Evolutionary conservation across 192 early-diverging fungal species (phyloP).

Genomic region (Coemansia sp.): DNA sequence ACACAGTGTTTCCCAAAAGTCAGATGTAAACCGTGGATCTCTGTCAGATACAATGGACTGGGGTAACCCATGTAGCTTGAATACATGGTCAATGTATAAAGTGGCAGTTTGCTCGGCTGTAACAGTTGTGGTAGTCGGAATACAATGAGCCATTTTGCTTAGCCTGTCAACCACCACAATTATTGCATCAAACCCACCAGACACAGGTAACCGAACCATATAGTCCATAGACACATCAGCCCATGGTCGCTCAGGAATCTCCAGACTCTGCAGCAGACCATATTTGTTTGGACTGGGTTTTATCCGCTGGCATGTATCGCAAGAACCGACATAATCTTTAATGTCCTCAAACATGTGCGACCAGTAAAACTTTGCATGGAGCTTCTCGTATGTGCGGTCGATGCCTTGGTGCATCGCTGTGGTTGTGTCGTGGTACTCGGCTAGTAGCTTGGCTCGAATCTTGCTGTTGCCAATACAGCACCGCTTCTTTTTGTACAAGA

Average conservation of each 20-base stretch:
- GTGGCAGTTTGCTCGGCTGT: background rate
- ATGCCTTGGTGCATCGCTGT: background rate
- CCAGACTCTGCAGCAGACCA: constrained; percentile 2
- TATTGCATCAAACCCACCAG: background rate
- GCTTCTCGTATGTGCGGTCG: background rate
- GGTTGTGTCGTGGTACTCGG: background rate
- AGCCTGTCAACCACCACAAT: constrained; percentile 14
- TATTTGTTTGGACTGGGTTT: constrained; percentile 2
- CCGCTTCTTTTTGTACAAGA: too few relatives aligned
- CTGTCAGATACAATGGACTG: constrained; percentile 3
- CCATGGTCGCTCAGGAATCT: background rate
- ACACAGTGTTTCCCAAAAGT: constrained; percentile 3
- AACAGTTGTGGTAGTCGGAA: background rate
- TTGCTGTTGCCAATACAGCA: background rate
- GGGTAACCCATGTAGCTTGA: background rate
- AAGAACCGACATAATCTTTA: background rate
- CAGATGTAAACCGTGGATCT: background rate
- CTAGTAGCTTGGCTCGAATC: too few relatives aligned
- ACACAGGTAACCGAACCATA: background rate
- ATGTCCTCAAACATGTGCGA: background rate
- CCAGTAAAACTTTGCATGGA: background rate
- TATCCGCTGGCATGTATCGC: background rate
- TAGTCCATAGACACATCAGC: constrained; percentile 5
- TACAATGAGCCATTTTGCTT: background rate
- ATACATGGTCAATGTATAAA: background rate